Conservation (phyloP, 352 stramenopile species). For the Achlya hypogyna region DNA sequence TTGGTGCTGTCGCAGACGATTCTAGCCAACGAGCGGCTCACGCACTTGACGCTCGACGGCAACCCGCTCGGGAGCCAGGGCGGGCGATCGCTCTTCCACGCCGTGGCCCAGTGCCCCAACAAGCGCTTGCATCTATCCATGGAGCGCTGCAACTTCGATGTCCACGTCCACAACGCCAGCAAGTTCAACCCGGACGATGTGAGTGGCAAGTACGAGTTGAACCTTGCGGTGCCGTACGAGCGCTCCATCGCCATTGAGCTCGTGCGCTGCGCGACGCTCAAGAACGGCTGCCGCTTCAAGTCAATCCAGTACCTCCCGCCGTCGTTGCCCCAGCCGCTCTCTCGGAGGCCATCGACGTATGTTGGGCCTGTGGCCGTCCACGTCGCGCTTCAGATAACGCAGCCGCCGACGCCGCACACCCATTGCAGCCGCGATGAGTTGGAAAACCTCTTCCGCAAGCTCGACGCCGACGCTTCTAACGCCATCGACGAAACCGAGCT, state of each 20-base stretch:
- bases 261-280: constrained; percentile 50
- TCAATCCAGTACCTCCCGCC: constrained; percentile 36
- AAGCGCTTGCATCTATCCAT: constrained; percentile 42
- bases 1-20: constrained; percentile 47
- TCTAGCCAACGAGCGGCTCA: constrained; percentile 36
- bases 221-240: constrained; percentile 67
- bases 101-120: constrained; percentile 42
- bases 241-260: constrained; percentile 55
- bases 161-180: constrained; percentile 32
- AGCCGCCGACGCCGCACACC: neutral
- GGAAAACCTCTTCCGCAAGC: constrained; percentile 39
- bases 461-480: constrained; percentile 49
- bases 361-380: constrained; percentile 28
- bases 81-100: constrained; percentile 45
- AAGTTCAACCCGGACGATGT: constrained; percentile 53
- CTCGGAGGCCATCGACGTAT: too few species aligned
- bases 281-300: constrained; percentile 68
- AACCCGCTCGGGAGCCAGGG: constrained; percentile 53
- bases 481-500: constrained; percentile 54
- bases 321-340: too few species aligned
- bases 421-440: constrained; percentile 19
- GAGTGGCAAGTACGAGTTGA: constrained; percentile 58
- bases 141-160: constrained; percentile 65
- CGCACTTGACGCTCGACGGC: constrained; percentile 37
- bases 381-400: constrained; percentile 24